Conservation (phyloP, 1,284 basidiomycete genomes). For the Schizophyllum commune region DNA sequence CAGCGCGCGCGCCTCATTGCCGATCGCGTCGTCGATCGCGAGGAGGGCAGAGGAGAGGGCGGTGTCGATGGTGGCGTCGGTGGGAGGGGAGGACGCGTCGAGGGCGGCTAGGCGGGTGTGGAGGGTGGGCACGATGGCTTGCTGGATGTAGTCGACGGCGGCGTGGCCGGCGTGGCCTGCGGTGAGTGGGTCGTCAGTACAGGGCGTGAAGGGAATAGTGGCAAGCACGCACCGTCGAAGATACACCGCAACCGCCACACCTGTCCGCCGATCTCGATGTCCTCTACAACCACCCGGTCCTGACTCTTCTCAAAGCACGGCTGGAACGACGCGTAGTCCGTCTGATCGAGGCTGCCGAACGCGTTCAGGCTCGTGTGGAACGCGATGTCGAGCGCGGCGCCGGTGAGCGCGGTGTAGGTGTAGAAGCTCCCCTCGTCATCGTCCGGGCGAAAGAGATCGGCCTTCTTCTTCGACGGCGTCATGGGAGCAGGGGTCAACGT, state of each 20-base stretch:
- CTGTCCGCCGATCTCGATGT: conserved; percentile 16
- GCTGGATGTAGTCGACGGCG: conserved; percentile 13
- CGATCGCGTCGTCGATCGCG: conserved; percentile 29
- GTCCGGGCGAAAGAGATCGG: neutral
- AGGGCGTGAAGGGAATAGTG: neutral
- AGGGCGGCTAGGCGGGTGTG: conserved; percentile 5
- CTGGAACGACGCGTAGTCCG: conserved; percentile 21
- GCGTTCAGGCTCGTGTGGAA: neutral
- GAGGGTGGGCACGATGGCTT: conserved; percentile 6
- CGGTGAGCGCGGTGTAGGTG: neutral
- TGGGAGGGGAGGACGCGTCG: neutral
- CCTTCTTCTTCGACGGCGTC: neutral
- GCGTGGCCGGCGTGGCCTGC: conserved; percentile 21
- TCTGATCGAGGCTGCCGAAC: conserved; percentile 1
- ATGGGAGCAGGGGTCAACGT: too few species aligned
- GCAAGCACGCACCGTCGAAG: conserved; percentile 17
- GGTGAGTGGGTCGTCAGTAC: neutral
- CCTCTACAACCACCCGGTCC: conserved; percentile 21
- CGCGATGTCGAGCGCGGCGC: neutral
- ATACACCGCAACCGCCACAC: conserved; percentile 22
- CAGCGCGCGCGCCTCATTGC: conserved; percentile 19
- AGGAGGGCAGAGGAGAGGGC: conserved; percentile 25
- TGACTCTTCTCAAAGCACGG: conserved; percentile 17
- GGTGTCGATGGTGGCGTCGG: conserved; percentile 8
- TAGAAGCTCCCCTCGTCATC: neutral